Conservation (phyloP, 768 basidiomycete species). For the Pholiota conissans region DNA sequence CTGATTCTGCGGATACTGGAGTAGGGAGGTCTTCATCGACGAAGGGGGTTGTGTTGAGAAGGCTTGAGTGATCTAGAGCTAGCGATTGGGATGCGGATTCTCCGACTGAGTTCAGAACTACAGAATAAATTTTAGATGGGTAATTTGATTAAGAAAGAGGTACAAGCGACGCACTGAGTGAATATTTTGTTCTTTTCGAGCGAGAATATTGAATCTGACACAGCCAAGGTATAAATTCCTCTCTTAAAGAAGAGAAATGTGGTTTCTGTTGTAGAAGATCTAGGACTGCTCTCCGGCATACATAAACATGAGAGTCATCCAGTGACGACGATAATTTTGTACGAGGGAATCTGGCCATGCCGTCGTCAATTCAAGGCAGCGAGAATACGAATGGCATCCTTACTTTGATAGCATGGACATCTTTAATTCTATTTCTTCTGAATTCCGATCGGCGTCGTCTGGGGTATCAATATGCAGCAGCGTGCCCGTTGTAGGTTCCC, state of each 20-base stretch:
- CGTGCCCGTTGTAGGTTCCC: conserved; percentile 65
- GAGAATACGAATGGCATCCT: conserved; percentile 11
- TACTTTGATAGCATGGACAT: conserved; percentile 76
- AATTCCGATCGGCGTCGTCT: conserved; percentile 65
- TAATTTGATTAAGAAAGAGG: too few species aligned
- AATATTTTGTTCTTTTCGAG: conserved; percentile 60
- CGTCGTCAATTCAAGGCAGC: not conserved
- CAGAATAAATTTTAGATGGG: too few species aligned
- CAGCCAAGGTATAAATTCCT: conserved; percentile 92
- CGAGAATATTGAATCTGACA: conserved; percentile 82
- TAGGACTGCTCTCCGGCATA: conserved; percentile 75
- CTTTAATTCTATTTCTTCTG: conserved; percentile 70
- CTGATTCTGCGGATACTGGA: conserved; percentile 39
- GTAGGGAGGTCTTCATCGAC: conserved; percentile 34
- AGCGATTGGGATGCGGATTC: conserved; percentile 46
- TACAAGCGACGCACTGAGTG: conserved; percentile 39
- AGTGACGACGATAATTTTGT: conserved; percentile 64
- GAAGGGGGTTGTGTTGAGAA: conserved; percentile 20
- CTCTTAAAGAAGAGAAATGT: conserved; percentile 78
- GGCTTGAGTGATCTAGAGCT: conserved; percentile 63
- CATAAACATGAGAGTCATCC: conserved; percentile 90
- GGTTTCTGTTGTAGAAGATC: conserved; percentile 68
- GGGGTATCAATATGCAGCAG: conserved; percentile 73
- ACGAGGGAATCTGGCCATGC: conserved; percentile 61
- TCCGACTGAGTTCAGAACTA: conserved; percentile 48